Base-by-base conservation (phyloP, 257 asterid genomes). In the Marsdenia floribunda region DNA sequence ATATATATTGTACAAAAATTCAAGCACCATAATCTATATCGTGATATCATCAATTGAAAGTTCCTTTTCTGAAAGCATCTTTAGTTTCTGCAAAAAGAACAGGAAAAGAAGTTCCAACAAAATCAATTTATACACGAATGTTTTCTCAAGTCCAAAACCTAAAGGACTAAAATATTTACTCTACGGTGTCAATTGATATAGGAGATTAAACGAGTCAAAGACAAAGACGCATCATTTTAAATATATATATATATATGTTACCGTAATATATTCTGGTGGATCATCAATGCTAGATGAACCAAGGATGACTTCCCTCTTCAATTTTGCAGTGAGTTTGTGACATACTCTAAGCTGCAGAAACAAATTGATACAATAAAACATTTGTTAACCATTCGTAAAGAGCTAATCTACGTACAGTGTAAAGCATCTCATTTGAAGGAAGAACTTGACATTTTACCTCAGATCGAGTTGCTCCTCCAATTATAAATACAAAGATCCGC, bases 381-480 rank as follows among this genome's bases (percentile, higher is more conserved):
- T 13, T 19, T 19, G 33, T 13, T 66, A 77, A 82, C 52, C 50
- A 73, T 70, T 55, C 52, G 65, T 65, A 68, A 68, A 53, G 77
- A 55, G 71, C 42, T 24, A 68, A 44, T 68, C 50, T 61, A 49
- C 29, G 19, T 29, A 26, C 53, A 44, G 22, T 37, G 35, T 3
- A 76, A 49, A 60, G 47, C 61, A 58, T 52, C 47, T 53, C 47
- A 60, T 15, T 35, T 70, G 37, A 73, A 80, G 75, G n/a, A 75
- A 79, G 58, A 59, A 14, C 70, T 55, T 21, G 66, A 65, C 65
- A 19, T 19, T 74, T 68, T 83, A 92, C 99, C 96, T 95, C 99
- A 14, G 99, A 95, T 87, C 99, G 84, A 42, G 98, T 95, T 79
- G 99, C 99, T 46, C 99, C 99, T 50, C 99, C 99, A 49, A 92